Evolutionary conservation across 2,329 filamentous ascomycete species (phyloP).

Genomic region (Cordyceps fumosorosea): DNA sequence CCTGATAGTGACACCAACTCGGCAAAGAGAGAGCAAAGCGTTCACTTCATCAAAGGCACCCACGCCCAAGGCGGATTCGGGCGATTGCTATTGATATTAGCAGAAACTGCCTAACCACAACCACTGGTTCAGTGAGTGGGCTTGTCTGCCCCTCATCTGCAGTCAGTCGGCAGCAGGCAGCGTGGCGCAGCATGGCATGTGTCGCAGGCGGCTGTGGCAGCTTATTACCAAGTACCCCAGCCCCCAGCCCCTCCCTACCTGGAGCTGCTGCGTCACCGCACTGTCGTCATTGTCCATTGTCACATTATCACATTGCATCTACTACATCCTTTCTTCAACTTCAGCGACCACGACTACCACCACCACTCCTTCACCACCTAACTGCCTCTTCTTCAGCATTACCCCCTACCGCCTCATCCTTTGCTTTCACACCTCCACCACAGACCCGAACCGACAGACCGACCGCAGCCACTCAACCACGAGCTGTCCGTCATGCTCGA

Average conservation of each 20-base stretch:
- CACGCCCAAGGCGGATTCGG: no score
- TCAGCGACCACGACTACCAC: neutral
- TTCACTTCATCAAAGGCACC: no score
- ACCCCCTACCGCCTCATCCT: no score
- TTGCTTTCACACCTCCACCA: neutral
- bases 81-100: no score
- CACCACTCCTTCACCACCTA: neutral
- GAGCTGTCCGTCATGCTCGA: slow-evolving; percentile 62
- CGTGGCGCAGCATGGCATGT: no score
- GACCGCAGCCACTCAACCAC: neutral
- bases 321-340: neutral
- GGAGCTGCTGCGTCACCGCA: neutral
- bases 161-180: no score
- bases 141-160: no score
- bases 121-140: no score
- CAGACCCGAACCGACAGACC: neutral
- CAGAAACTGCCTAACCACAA: no score
- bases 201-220: neutral
- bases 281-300: neutral
- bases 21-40: no score
- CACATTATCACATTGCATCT: neutral
- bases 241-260: neutral
- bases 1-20: no score
- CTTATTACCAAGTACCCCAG: no score
- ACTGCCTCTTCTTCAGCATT: neutral